Conservation (phyloP, 371 early-diverging fungal species). For the Dichotomocladium elegans region DNA sequence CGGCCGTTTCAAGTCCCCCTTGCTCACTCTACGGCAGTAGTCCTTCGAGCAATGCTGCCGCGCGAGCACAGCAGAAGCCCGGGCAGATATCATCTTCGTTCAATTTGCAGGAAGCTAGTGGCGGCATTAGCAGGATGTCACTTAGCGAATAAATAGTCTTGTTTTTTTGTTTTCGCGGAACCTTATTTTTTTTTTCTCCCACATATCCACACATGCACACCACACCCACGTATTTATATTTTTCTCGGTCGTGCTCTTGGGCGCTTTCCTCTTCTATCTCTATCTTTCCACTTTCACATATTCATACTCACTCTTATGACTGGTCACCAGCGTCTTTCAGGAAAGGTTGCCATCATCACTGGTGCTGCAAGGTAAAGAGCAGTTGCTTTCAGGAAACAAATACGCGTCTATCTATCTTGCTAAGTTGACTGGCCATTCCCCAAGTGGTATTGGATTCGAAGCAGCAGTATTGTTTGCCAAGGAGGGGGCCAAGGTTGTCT, state of each 20-base stretch:
- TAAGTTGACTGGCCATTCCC: not conserved
- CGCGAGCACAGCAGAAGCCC: conserved; percentile 28
- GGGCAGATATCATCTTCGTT: conserved; percentile 19
- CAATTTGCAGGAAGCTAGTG: conserved; percentile 43
- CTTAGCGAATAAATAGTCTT: conserved; percentile 25
- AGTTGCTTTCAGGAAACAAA: not conserved
- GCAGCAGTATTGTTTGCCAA: conserved; percentile 72
- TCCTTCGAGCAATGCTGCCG: conserved; percentile 26
- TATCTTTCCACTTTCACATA: not conserved
- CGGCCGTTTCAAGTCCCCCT: conserved; percentile 35
- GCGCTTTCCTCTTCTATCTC: not conserved
- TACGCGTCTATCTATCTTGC: not conserved
- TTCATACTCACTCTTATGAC: conserved; percentile 2
- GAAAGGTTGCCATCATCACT: conserved; percentile 85
- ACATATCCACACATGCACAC: not conserved
- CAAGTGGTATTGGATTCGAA: conserved; percentile 84
- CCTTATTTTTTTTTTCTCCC: not conserved
- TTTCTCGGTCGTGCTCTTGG: not conserved
- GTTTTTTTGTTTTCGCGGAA: conserved; percentile 1
- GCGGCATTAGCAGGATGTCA: conserved; percentile 41
- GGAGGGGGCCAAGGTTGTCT: conserved; percentile 81
- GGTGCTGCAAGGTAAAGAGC: conserved; percentile 71
- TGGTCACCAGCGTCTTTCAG: conserved; percentile 29
- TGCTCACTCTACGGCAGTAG: conserved; percentile 18
- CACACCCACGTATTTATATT: not conserved